Base-by-base conservation (phyloP, 2,329 filamentous ascomycete genomes). In the Trichoderma citrinoviride region DNA sequence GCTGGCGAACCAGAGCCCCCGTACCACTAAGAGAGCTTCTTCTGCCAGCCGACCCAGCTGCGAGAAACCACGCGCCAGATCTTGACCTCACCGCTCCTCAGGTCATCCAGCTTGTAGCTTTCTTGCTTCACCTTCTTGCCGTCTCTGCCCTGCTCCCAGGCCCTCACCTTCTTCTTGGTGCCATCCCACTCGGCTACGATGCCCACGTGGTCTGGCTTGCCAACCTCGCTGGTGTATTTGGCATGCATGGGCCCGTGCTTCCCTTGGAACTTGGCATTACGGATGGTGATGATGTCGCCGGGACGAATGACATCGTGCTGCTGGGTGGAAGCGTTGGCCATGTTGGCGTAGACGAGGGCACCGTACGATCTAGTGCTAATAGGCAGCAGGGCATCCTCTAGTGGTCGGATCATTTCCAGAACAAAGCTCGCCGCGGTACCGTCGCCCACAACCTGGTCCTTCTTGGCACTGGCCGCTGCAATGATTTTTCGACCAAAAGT, bases 111-210 rank as follows among this genome's bases (percentile, higher is more conserved):
- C 80, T 93, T 91, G 80, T 94, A 98, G 78, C 93, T 96, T 82
- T 98, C 94, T 67, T 92, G 81, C 81, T 96, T 95, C 62, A 96
- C 89, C 82, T 97, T 98, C 77, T 90, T 94, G 76, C 60, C 49
- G 80, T 98, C 94, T 15, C 94, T 83, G 0, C 94, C 94, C 75
- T 99, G 95, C 77, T 98, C 95, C 91, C 92, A 98, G 1, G 90
- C 93, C 29, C 93, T 82, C 27, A 99, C 90, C 83, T 98, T 97
- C 84, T 97, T 97, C 85, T 97, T 97, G 46, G 92, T 96, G 3
- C 95, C 95, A 76, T 99, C 95, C 95, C 95, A 99, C 76, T 99
- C 95, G 10, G 92, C 86, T 4, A 99, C 94, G 2, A 99, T 81
- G 2, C 86, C 95, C 0, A 98, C 94, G 73, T 99, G 95, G 68